These are phyloP conservation scores for Lyophyllum decastes DNA, from an alignment of 768 basidiomycete species.

Conservation along the genomic window DNA sequence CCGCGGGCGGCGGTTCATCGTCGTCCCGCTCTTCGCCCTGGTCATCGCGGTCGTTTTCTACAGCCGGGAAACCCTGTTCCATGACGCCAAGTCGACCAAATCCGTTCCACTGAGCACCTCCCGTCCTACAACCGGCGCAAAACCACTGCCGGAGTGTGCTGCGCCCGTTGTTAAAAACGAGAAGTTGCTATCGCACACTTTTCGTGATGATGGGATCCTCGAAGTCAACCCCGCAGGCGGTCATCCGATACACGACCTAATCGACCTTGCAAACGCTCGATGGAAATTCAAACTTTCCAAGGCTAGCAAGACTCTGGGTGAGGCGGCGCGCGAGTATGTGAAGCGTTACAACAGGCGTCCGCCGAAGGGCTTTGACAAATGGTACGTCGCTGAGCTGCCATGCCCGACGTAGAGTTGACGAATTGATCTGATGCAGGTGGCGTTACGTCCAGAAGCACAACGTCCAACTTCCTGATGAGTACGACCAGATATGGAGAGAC, in stretches of 20 bases:
- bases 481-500: slow-evolving; percentile 48
- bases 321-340: slow-evolving; percentile 78
- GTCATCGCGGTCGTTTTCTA: slow-evolving; percentile 15
- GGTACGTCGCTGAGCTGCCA: slow-evolving; percentile 51
- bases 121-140: not conserved
- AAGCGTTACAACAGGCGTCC: slow-evolving; percentile 76
- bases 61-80: slow-evolving; percentile 5
- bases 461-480: slow-evolving; percentile 54
- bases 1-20: slow-evolving; percentile 11
- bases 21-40: slow-evolving; percentile 11
- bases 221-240: slow-evolving; percentile 39
- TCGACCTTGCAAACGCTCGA: slow-evolving; percentile 66
- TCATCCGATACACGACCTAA: slow-evolving; percentile 81
- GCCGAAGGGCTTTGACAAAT: slow-evolving; percentile 85
- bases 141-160: slow-evolving; percentile 6
- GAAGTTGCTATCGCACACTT: slow-evolving; percentile 30
- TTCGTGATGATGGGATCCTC: slow-evolving; percentile 40
- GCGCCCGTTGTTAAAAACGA: not conserved
- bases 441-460: slow-evolving; percentile 42
- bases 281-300: slow-evolving; percentile 59
- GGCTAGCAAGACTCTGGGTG: slow-evolving; percentile 74
- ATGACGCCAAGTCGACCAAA: not conserved
- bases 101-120: not conserved
- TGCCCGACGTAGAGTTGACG: not conserved
- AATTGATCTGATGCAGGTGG: slow-evolving; percentile 35